Percentiles rank a stretch among this genome's conserved stretches.
Evolutionary conservation across 2,329 filamentous ascomycete species (phyloP).

Genomic region (Akanthomyces muscarius): DNA sequence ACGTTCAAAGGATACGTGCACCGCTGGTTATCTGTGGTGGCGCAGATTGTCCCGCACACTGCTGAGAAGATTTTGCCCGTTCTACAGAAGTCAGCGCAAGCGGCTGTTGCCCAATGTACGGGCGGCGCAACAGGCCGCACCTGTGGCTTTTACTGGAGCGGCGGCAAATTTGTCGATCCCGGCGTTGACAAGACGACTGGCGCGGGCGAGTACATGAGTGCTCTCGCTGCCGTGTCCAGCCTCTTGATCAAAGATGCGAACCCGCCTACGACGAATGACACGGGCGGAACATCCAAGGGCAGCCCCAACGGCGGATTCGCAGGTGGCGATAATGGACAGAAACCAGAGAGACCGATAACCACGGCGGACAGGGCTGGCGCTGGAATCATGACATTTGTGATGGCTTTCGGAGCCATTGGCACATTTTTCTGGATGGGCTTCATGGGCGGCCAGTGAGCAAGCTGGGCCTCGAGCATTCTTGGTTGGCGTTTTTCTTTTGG

Average conservation of each 20-base stretch:
- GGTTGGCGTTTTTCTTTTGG: conserved; percentile 3
- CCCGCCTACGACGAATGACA: conserved; percentile 37
- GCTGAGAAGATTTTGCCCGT: conserved; percentile 51
- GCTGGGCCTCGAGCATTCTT: background rate
- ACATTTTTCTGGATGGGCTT: conserved; percentile 50
- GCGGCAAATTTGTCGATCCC: conserved; percentile 32
- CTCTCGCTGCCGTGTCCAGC: conserved; percentile 48
- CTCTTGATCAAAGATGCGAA: conserved; percentile 39
- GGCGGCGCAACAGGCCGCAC: conserved; percentile 53
- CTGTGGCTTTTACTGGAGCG: conserved; percentile 59
- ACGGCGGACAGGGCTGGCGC: conserved; percentile 46
- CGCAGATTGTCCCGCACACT: conserved; percentile 60
- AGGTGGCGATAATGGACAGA: conserved; percentile 26
- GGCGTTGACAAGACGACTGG: conserved; percentile 44
- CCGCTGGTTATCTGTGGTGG: conserved; percentile 59
- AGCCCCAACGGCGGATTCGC: conserved; percentile 31
- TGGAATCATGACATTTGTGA: conserved; percentile 43
- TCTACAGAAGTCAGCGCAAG: conserved; percentile 53
- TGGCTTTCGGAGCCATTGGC: conserved; percentile 38
- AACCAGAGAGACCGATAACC: conserved; percentile 32
- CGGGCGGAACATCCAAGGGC: conserved; percentile 44
- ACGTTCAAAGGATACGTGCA: conserved; percentile 69
- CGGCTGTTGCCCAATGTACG: conserved; percentile 59
- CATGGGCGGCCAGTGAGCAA: conserved; percentile 24
- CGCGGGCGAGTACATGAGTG: conserved; percentile 54